A percentile compares a stretch with the other conserved stretches of the same genome.
phyloP scores from a whole-genome alignment of 306 rosid species.

The Prunus armeniaca region DNA sequence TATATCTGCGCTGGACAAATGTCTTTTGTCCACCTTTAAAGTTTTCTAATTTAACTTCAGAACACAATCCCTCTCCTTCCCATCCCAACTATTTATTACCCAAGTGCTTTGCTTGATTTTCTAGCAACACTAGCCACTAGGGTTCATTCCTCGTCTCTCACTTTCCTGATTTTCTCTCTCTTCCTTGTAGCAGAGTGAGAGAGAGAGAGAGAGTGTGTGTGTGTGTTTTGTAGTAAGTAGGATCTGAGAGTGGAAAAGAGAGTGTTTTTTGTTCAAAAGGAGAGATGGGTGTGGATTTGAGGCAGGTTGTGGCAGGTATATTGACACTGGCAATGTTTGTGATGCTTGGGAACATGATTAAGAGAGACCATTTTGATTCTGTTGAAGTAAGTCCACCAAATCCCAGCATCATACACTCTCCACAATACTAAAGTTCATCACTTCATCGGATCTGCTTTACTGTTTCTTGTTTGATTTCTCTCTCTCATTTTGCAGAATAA shows the following conservation, averaged over 20 bases:
- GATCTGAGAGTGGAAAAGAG: constrained; percentile 15
- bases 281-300: constrained; percentile 85
- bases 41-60: background rate
- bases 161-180: background rate
- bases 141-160: constrained; percentile 7
- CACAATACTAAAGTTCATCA: background rate
- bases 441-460: constrained; percentile 1
- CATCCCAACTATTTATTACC: background rate
- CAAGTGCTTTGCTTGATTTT: background rate
- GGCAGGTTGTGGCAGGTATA: constrained; percentile 90
- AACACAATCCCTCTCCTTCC: background rate
- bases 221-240: background rate
- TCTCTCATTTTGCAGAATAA: background rate
- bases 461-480: background rate
- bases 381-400: constrained; percentile 44
- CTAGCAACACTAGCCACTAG: background rate
- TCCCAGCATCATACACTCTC: background rate
- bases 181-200: background rate
- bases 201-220: constrained; percentile 2
- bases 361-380: constrained; percentile 96
- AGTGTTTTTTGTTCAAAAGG: background rate
- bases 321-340: constrained; percentile 92
- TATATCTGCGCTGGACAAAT: background rate
- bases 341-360: constrained; percentile 97
- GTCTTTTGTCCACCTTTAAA: background rate